Evolutionary conservation across 441 rosid genomes (phyloP), one percentile per base, ranked within the genome.

Genomic region (Eruca vesicaria): DNA sequence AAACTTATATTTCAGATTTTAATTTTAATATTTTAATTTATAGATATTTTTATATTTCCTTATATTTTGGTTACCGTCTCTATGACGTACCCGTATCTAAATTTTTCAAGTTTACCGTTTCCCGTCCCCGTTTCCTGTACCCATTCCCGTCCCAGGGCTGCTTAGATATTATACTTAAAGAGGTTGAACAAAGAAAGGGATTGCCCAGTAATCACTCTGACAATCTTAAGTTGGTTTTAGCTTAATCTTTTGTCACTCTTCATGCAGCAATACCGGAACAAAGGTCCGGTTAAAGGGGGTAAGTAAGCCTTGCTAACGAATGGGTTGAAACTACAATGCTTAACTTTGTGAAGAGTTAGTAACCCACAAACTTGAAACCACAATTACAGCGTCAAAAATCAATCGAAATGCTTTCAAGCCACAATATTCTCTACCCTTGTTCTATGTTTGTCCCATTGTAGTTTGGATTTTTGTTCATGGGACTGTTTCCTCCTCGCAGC

Each of bases 251-350:
- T 6, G 60, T 11, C 31, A 55, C 23, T 55, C 59, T 9, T n/a
- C n/a, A n/a, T n/a, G n/a, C n/a, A n/a, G n/a, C n/a, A n/a, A n/a
- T n/a, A n/a, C n/a, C n/a, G n/a, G n/a, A n/a, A n/a, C n/a, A n/a
- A n/a, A n/a, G n/a, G n/a, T 26, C 43, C 26, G 3, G 60, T 43
- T 20, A 5, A 26, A 29, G 45, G 2, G 14, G 12, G 26, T 58
- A 20, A 43, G 50, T 9, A 66, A 21, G 32, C 16, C 23, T 56
- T 57, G 61, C 61, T 57, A 57, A 26, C 61, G 59, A 56, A 76
- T 70, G 75, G 66, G 72, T 77, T 65, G 68, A 18, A 65, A 66
- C 63, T 59, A 66, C 68, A 35, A 66, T 71, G 68, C 80, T 15
- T 57, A 71, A 52, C 3, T 23, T 45, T 56, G 63, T 71, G 68